Evolutionary conservation across 805 yeast genomes (phyloP).

Genomic region (Teunomyces atbi): DNA sequence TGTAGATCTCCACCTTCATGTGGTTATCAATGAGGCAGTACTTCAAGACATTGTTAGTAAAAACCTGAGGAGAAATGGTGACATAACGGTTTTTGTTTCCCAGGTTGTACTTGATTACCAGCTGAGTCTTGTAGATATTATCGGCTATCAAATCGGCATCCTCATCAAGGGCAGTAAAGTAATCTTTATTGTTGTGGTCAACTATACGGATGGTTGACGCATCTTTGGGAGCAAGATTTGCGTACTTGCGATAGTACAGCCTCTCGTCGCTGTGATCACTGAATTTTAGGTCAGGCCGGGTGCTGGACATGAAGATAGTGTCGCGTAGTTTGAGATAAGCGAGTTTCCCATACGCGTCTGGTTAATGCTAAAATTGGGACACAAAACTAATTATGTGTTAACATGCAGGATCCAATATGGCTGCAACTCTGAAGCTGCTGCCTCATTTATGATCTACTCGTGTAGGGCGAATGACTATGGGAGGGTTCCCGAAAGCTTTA

Average conservation of each 20-base stretch:
- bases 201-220: conserved; percentile 61
- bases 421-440: too few relatives aligned
- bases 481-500: too few relatives aligned
- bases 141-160: conserved; percentile 87
- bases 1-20: conserved; percentile 77
- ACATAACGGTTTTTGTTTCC: conserved; percentile 52
- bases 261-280: conserved; percentile 41
- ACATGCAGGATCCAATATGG: too few relatives aligned
- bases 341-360: neutral
- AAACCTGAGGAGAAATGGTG: conserved; percentile 74
- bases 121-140: conserved; percentile 74
- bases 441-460: too few relatives aligned
- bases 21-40: conserved; percentile 69
- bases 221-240: conserved; percentile 43
- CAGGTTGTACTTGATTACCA: conserved; percentile 67
- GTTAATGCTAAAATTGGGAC: neutral
- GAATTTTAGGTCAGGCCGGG: conserved; percentile 43
- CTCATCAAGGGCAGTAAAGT: conserved; percentile 66
- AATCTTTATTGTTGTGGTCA: conserved; percentile 69
- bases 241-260: conserved; percentile 43
- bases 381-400: too few relatives aligned
- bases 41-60: conserved; percentile 58
- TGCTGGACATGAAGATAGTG: conserved; percentile 31
- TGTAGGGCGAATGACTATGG: too few relatives aligned
- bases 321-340: neutral